Percentiles rank a stretch among this genome's conserved stretches.
These are phyloP conservation scores for Aristolochia contorta DNA, from an alignment of 164 flowering plant species.

Conservation along the genomic window DNA sequence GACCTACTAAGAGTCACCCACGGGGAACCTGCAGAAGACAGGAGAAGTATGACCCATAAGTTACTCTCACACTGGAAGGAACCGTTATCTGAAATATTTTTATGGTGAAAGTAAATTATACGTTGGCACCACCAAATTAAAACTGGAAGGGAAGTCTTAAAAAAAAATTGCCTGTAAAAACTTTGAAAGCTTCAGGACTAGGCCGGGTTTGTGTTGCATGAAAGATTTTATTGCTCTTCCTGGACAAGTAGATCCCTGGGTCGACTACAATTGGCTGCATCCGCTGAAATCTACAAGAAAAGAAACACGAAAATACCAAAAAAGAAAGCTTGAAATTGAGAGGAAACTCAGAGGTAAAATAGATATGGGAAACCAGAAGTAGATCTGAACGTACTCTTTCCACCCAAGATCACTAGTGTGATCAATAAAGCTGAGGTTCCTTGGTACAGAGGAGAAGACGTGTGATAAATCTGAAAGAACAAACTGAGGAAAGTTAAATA, in stretches of 20 bases:
- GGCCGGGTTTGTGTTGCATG: conserved; percentile 78
- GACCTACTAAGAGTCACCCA: conserved; percentile 75
- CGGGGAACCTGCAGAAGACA: conserved; percentile 63
- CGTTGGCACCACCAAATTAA: no score
- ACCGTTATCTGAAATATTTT: no score
- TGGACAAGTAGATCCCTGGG: conserved; percentile 65
- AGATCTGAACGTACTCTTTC: conserved; percentile 80
- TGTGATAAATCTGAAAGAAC: conserved; percentile 66
- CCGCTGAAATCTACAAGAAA: conserved; percentile 43
- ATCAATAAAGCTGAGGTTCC: conserved; percentile 88
- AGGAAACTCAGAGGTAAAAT: neutral
- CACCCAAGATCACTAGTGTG: conserved; percentile 95
- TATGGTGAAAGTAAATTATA: no score
- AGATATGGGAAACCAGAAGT: neutral
- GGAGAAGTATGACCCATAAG: neutral
- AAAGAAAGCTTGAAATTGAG: neutral
- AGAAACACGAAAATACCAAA: neutral
- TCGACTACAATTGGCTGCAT: conserved; percentile 71
- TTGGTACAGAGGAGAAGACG: conserved; percentile 67
- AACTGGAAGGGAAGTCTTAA: no score
- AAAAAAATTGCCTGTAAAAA: conserved; percentile 66
- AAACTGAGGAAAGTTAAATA: conserved; percentile 5
- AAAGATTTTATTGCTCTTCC: conserved; percentile 64
- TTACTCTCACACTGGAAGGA: neutral
- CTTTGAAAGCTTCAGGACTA: conserved; percentile 73